A percentile compares a stretch with the other conserved stretches of the same genome.
phyloP scores from a whole-genome alignment of 2,329 filamentous ascomycete species.

The Zymoseptoria tritici region DNA sequence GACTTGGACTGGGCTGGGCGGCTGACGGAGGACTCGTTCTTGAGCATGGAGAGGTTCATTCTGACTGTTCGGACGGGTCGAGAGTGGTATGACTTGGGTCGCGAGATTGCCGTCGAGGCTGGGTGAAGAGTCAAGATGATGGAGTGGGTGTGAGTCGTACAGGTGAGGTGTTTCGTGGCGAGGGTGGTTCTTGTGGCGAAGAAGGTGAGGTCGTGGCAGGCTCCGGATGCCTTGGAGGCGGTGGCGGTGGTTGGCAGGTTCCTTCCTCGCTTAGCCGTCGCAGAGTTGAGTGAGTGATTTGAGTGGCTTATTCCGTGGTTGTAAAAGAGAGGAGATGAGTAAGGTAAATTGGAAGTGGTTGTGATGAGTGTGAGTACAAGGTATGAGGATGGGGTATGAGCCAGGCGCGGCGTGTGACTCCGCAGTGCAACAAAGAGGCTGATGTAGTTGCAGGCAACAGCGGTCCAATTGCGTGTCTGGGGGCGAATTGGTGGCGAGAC shows the following conservation, averaged over 20 bases:
- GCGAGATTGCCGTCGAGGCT: conserved; percentile 13
- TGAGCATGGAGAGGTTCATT: conserved; percentile 19
- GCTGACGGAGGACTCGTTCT: conserved; percentile 17
- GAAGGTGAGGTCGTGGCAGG: background rate
- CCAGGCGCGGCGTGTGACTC: background rate
- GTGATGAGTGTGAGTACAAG: no score
- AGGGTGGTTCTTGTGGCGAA: background rate
- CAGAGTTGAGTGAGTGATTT: no score
- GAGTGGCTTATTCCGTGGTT: no score
- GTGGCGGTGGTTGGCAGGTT: background rate
- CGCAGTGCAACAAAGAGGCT: background rate
- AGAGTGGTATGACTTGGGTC: conserved; percentile 16
- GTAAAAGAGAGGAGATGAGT: no score
- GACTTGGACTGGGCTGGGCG: conserved; percentile 22
- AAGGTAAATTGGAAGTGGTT: no score
- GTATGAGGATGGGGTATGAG: background rate
- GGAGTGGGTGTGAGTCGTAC: background rate
- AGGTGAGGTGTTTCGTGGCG: background rate
- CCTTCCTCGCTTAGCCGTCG: background rate
- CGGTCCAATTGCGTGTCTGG: background rate
- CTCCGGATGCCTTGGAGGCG: background rate
- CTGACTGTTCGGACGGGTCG: conserved; percentile 9
- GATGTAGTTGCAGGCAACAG: background rate
- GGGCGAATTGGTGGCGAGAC: background rate
- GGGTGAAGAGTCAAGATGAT: conserved; percentile 13